Conservation (phyloP, 176 grass and related monocot genomes). For the Miscanthus lutarioriparius region DNA sequence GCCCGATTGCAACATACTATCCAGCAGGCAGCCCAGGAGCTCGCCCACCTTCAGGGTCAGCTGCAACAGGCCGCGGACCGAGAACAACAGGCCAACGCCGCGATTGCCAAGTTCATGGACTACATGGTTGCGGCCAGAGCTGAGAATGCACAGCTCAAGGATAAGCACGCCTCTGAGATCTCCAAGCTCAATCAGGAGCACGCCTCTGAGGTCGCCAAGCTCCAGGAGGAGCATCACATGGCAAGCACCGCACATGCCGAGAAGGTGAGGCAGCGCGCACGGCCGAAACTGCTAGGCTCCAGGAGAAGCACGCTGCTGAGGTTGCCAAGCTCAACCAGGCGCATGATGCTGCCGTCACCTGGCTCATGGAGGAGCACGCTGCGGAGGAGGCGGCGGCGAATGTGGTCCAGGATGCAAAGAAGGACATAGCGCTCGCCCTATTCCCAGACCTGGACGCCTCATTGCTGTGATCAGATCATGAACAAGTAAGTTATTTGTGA, state of each 20-base stretch:
- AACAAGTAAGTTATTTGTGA: not conserved
- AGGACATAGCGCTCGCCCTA: not conserved
- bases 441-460: not conserved
- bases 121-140: not conserved
- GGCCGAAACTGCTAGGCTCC: not conserved
- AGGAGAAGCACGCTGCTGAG: not conserved
- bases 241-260: no score
- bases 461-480: not conserved
- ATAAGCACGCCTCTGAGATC: not conserved
- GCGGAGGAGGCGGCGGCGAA: no score
- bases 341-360: not conserved
- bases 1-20: not conserved
- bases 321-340: not conserved
- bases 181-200: not conserved
- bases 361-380: no score
- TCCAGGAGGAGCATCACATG: not conserved
- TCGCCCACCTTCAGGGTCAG: not conserved
- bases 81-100: not conserved
- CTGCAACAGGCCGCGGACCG: no score
- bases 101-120: not conserved
- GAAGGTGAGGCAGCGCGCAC: no score
- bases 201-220: not conserved
- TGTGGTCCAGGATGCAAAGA: not conserved
- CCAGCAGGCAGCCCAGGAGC: not conserved
- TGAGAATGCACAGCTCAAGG: not conserved